Conservation (phyloP, 208 protist genomes). For the Leishmania arabica region DNA sequence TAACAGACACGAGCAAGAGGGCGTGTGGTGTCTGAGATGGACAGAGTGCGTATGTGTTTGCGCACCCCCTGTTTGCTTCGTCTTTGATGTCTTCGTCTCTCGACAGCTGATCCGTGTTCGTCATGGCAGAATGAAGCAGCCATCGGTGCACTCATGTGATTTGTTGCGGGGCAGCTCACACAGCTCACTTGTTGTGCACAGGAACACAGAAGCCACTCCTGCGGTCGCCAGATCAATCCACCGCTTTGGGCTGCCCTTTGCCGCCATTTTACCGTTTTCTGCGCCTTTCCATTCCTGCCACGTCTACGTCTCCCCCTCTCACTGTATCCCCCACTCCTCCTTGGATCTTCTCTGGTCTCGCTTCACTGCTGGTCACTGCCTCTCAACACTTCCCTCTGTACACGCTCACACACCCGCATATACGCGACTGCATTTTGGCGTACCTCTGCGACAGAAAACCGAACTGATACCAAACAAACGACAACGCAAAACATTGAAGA, state of each 20-base stretch:
- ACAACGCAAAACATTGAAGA: background rate
- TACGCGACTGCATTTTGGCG: background rate
- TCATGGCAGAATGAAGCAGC: background rate
- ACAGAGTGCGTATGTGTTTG: background rate
- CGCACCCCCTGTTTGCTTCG: background rate
- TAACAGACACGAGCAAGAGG: background rate
- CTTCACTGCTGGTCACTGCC: background rate
- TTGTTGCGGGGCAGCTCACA: background rate
- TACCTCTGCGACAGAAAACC: background rate
- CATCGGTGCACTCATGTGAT: background rate
- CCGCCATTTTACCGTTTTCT: background rate
- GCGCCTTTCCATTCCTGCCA: background rate
- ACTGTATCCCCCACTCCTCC: background rate
- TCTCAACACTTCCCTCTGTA: background rate
- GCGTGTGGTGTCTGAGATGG: background rate
- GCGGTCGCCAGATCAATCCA: background rate
- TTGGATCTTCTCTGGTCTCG: background rate
- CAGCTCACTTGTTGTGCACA: background rate
- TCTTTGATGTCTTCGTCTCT: background rate
- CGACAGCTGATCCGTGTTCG: background rate
- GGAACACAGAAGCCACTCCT: background rate
- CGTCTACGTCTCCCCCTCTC: background rate
- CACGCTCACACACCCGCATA: conserved; percentile 3
- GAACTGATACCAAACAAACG: no score
- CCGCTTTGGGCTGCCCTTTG: background rate